Base-by-base conservation (phyloP, 106 monocot genomes). In the Alisma plantagoaquatica region DNA sequence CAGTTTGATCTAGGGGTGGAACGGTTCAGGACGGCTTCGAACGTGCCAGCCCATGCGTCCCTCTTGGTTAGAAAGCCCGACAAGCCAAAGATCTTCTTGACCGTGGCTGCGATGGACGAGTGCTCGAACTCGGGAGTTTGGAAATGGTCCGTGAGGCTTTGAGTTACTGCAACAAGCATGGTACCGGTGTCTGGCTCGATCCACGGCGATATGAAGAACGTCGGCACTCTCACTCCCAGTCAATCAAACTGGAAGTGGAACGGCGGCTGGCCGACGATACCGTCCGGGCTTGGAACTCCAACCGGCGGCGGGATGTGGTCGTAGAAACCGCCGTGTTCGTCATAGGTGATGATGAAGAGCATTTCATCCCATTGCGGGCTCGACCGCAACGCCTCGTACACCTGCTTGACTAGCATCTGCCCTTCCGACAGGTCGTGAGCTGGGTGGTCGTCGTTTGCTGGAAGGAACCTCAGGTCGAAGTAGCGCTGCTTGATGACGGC, bases 261-360 rank as follows among this genome's bases (percentile, higher is more conserved):
- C 0, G 82, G 88, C 12, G 60, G 75, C 1, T 68, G 74, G 18
- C 92, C 77, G 21, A 75, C 72, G 28, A 94, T 80, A 57, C 54
- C 88, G 20, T 94, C 83, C 0, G 94, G 84, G 51, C 73, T 84
- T 3, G 94, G 94, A 23, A 94, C 87, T 0, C 73, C 77, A 23
- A 70, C 75, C 0, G 92, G 83, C 0, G 91, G 63, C 2, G 83
- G 77, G 8, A 94, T 84, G 54, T 94, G 94, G 54, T 94, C 94
- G 46, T 63, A 94, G 77, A 94, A 94, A 1, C 94, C 94, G 3
- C 88, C 94, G 41, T 94, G 94, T 59, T 94, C 88, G 53, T 94
- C 94, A 48, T 88, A 94, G 60, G 70, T 83, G 62, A 88, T 66
- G 46, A 94, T 30, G 47, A 94, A 69, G 41, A 94, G 41, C 27